Base-by-base conservation (phyloP, 306 rosid genomes). In the Dalbergia oliveri region DNA sequence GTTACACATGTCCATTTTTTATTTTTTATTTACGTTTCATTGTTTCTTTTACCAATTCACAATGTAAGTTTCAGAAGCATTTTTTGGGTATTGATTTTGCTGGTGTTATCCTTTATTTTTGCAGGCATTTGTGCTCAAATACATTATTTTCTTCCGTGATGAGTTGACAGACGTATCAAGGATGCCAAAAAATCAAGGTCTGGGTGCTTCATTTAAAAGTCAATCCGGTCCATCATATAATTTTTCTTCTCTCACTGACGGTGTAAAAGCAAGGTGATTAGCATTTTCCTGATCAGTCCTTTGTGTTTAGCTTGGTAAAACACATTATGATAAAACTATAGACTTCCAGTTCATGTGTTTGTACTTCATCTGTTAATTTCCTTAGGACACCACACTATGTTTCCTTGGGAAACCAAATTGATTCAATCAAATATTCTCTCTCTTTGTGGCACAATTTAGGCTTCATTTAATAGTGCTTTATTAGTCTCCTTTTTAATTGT, bases 101-200 rank as follows among this genome's bases (percentile, higher is more conserved):
- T 83, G 60, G 43, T 83, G 53, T 84, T 75, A 58, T 67, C 84
- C 78, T 81, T 70, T 63, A 53, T 73, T 81, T 81, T 51, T 80
- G 73, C 98, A 95, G 99, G 99, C 98, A 64, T 91, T 88, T 84
- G 99, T 91, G 85, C 89, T 95, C 83, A 95, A 93, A 88, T 86
- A 93, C 87, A 85, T 95, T 64, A 78, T 95, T 82, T 95, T 91
- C 94, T 85, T 87, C 79, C 85, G 75, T 11, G 81, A 87, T 18
- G 96, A 89, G 86, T 83, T 85, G 73, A 89, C 81, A 81, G 88
- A 83, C 66, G 85, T 65, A 57, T 72, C 90, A 66, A 76, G 26
- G 73, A 67, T 77, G 84, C 81, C 90, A 74, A 90, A 86, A 53
- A 69, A 72, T 75, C 84, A 72, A 67, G 90, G 89, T 85, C 69